These are phyloP conservation scores for Silene latifolia DNA, from an alignment of 148 eudicot genomes.

Conservation along the genomic window DNA sequence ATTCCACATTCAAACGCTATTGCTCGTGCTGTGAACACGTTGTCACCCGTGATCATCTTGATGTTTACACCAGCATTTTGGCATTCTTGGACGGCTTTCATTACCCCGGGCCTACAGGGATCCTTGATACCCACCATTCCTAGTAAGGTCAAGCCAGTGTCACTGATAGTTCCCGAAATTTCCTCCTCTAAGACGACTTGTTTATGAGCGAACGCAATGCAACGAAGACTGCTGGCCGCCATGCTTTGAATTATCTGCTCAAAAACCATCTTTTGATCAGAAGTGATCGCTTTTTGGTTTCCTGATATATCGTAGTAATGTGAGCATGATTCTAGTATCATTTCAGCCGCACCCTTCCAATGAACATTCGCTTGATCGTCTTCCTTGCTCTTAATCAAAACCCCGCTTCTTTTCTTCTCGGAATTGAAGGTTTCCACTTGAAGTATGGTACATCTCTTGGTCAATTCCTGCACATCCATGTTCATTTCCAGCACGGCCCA, in stretches of 20 bases:
- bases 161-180: background rate
- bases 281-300: background rate
- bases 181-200: conserved; percentile 4
- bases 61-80: conserved; percentile 32
- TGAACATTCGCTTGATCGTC: conserved; percentile 10
- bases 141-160: conserved; percentile 17
- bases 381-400: conserved; percentile 8
- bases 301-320: conserved; percentile 23
- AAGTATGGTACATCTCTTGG: conserved; percentile 1
- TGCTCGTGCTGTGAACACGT: conserved; percentile 27
- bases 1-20: conserved; percentile 33
- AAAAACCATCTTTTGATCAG: conserved; percentile 6
- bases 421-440: conserved; percentile 26
- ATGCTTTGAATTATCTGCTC: conserved; percentile 23
- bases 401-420: conserved; percentile 28
- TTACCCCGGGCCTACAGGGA: conserved; percentile 29
- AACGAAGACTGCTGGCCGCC: conserved; percentile 27
- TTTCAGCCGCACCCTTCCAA: conserved; percentile 30
- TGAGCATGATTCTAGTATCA: conserved; percentile 19
- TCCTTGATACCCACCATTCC: conserved; percentile 31
- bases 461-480: conserved; percentile 19
- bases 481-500: conserved; percentile 22
- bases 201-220: conserved; percentile 28
- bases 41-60: conserved; percentile 36
- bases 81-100: conserved; percentile 29